Evolutionary conservation across 2,329 filamentous ascomycete genomes (phyloP).

Genomic region (Fusarium mangiferae): DNA sequence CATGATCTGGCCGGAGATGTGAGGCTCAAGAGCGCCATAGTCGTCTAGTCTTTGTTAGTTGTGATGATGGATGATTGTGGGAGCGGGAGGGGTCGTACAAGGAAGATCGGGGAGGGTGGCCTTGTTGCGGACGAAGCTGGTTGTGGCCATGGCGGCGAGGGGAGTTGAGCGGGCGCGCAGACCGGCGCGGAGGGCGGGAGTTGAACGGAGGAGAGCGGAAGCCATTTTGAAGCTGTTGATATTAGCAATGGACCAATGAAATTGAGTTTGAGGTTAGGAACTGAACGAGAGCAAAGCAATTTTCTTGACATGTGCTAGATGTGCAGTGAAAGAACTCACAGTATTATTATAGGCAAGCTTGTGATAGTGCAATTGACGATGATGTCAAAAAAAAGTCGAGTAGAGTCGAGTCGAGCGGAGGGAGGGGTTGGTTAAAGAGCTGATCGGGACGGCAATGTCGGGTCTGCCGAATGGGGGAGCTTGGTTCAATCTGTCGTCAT

Average conservation of each 20-base stretch:
- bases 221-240: constrained; percentile 63
- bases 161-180: constrained; percentile 73
- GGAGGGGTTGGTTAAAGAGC: constrained; percentile 23
- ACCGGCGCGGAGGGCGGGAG: constrained; percentile 74
- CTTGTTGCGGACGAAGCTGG: constrained; percentile 85
- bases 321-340: constrained; percentile 2
- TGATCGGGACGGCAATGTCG: constrained; percentile 35
- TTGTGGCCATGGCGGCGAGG: constrained; percentile 73
- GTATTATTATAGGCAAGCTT: neutral
- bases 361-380: constrained; percentile 29
- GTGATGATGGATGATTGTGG: neutral
- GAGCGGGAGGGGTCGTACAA: constrained; percentile 48
- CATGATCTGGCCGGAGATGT: constrained; percentile 92
- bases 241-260: neutral
- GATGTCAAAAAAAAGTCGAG: constrained; percentile 44
- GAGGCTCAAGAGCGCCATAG: constrained; percentile 90
- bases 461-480: constrained; percentile 41
- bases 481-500: neutral
- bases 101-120: constrained; percentile 91
- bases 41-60: constrained; percentile 72
- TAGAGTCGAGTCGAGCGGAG: constrained; percentile 20
- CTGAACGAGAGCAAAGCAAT: neutral
- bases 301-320: neutral
- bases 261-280: neutral
- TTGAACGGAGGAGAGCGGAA: constrained; percentile 77